Percentiles rank a stretch among this genome's conserved stretches.
Conservation (phyloP, 495 filamentous ascomycete genomes). For the Hypoxylon subgilvum region DNA sequence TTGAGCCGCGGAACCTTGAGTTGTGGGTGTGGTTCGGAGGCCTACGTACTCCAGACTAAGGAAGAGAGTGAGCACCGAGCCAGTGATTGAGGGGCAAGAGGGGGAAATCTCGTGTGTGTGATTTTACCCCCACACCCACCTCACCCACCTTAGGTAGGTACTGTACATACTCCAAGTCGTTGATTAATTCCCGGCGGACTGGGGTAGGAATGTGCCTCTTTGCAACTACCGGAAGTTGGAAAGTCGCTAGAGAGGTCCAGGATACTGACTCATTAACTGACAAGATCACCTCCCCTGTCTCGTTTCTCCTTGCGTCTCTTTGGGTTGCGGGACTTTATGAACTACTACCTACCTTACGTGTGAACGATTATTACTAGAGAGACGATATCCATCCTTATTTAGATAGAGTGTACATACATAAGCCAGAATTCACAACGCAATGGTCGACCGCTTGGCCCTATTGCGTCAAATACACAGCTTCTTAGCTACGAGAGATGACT, state of each 20-base stretch:
- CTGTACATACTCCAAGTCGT: no score
- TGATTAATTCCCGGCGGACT: no score
- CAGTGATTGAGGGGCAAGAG: no score
- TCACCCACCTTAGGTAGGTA: no score
- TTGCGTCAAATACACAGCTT: background rate
- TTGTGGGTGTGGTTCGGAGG: constrained; percentile 12
- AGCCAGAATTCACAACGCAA: constrained; percentile 12
- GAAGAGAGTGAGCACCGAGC: no score
- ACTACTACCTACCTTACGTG: no score
- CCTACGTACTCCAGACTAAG: no score
- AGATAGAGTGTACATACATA: constrained; percentile 22
- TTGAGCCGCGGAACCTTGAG: constrained; percentile 3
- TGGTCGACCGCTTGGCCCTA: no score
- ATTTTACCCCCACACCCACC: no score
- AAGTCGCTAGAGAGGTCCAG: background rate
- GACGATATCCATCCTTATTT: constrained; percentile 25
- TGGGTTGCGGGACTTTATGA: constrained; percentile 17
- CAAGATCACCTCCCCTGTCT: constrained; percentile 3
- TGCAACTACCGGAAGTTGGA: no score
- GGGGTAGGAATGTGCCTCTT: no score
- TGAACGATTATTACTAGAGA: constrained; percentile 21
- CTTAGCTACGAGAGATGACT: background rate
- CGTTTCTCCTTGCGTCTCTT: constrained; percentile 9
- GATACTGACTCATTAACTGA: constrained; percentile 3
- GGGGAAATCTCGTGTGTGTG: no score